phyloP scores from a whole-genome alignment of 176 grass and related monocot species.

The Hyparrhenia diplandra region DNA sequence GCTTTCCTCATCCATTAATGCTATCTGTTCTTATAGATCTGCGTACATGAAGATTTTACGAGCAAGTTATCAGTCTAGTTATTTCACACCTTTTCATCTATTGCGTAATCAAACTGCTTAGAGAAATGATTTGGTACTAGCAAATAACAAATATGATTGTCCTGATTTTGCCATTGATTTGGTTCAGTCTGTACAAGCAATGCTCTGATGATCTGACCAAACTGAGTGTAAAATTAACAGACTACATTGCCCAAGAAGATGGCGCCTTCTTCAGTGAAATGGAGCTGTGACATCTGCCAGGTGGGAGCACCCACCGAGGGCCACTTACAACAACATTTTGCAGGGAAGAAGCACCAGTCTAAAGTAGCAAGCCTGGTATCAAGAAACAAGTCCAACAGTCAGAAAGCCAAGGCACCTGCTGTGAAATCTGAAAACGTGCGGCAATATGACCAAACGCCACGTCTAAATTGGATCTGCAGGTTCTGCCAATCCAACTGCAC shows the following conservation, averaged over 20 bases:
- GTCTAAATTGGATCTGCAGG: not conserved
- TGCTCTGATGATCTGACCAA: not conserved
- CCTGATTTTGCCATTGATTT: not conserved
- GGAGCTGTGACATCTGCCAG: slow-evolving; percentile 26
- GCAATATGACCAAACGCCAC: not conserved
- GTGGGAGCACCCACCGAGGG: slow-evolving; percentile 21
- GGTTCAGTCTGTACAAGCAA: not conserved
- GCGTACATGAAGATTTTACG: too few species aligned
- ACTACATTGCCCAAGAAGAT: not conserved
- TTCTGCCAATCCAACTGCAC: slow-evolving; percentile 22
- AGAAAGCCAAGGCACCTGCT: not conserved
- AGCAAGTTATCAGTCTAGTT: too few species aligned
- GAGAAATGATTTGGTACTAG: too few species aligned
- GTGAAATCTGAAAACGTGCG: not conserved
- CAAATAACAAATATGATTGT: not conserved
- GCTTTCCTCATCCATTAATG: too few species aligned
- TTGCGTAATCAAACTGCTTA: not conserved
- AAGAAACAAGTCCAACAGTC: not conserved
- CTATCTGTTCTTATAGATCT: too few species aligned
- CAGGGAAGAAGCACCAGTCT: slow-evolving; percentile 22
- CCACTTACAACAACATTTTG: slow-evolving; percentile 7
- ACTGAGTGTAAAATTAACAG: not conserved
- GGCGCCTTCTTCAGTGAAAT: not conserved
- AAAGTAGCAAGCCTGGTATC: slow-evolving; percentile 3
- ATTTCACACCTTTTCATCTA: too few species aligned